Base-by-base conservation (phyloP, 139 green algal species). In the Mychonastes homosphaera region DNA sequence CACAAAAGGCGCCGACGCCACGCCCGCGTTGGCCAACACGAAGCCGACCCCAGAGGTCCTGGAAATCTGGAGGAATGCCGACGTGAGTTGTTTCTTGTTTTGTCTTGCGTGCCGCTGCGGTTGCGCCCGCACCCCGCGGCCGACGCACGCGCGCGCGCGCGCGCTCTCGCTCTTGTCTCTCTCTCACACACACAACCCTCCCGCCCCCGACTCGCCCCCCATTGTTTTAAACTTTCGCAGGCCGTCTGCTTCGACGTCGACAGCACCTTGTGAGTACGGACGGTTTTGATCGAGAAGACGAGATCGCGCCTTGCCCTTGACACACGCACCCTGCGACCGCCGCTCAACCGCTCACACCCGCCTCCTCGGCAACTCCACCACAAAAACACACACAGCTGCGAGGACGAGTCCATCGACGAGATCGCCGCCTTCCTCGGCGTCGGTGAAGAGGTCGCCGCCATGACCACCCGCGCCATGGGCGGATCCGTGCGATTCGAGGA, bases 331-430 rank as follows among this genome's bases (percentile, higher is more conserved):
- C 36, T 44, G 12, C 36, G 12, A 48, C 41, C 41, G 7, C 8
- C 41, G 19, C 8, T 30, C n/a, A 16, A 16, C 47, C 24, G 47
- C 46, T 18, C 18, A 23, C 39, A 29, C 6, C 35, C 0, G 29
- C 10, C 9, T 45, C 38, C n/a, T n/a, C n/a, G n/a, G n/a, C n/a
- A n/a, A n/a, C n/a, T n/a, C n/a, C n/a, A n/a, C n/a, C n/a, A n/a
- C n/a, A 52, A 38, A 24, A 16, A 13, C 33, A 19, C 51, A 2
- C 53, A 54, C 78, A 92, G 84, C 69, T 95, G 87, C 66, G 59
- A 80, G 9, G 90, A 98, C 57, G 92, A 99, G 60, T 94, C 84
- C 21, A 97, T 99, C 33, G 91, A 99, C 56, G 92, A 96, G 63
- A 71, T 99, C 3, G 92, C 92, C 8, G 86, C 75, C 0, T 96